Evolutionary conservation across 1,139 yeast species (phyloP).

Genomic region (Saccharomycopsis hybrid): DNA sequence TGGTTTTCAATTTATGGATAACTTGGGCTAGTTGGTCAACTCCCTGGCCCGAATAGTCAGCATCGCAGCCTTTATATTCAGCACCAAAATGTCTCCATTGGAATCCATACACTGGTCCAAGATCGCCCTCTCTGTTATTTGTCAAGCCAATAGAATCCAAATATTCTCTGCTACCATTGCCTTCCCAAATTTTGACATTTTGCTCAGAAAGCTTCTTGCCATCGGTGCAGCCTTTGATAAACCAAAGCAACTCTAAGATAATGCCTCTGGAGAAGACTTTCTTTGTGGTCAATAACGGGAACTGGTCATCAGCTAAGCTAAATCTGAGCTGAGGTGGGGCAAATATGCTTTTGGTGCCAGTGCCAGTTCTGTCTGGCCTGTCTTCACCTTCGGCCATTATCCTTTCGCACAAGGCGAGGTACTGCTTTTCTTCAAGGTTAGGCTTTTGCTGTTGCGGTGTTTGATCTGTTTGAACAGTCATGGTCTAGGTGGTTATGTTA

Average conservation of each 20-base stretch:
- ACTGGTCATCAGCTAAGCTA: constrained; percentile 58
- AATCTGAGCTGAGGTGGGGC: constrained; percentile 96
- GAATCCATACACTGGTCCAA: constrained; percentile 98
- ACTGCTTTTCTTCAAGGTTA: constrained; percentile 73
- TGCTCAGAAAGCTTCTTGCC: constrained; percentile 70
- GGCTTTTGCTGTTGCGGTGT: not conserved
- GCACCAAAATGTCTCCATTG: constrained; percentile 99
- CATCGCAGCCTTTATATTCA: constrained; percentile 73
- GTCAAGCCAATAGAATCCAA: constrained; percentile 76
- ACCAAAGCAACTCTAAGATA: constrained; percentile 88
- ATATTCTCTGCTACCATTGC: constrained; percentile 93
- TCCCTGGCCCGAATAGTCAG: constrained; percentile 84
- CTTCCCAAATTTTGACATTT: constrained; percentile 97
- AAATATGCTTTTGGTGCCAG: constrained; percentile 84
- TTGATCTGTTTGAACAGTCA: not conserved
- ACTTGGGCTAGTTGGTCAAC: constrained; percentile 82
- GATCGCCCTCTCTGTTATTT: constrained; percentile 82
- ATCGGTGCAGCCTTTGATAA: constrained; percentile 83
- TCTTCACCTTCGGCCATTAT: constrained; percentile 82
- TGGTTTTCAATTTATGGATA: constrained; percentile 70
- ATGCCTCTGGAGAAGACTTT: constrained; percentile 87
- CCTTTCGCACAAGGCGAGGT: constrained; percentile 69
- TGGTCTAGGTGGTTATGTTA: too few relatives aligned
- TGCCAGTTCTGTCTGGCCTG: constrained; percentile 94
- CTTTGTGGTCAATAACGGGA: constrained; percentile 90